Percentiles rank a stretch among this genome's conserved stretches.
Evolutionary conservation across 108 stramenopile genomes (phyloP).

Genomic region (Skeletonema menzelii): DNA sequence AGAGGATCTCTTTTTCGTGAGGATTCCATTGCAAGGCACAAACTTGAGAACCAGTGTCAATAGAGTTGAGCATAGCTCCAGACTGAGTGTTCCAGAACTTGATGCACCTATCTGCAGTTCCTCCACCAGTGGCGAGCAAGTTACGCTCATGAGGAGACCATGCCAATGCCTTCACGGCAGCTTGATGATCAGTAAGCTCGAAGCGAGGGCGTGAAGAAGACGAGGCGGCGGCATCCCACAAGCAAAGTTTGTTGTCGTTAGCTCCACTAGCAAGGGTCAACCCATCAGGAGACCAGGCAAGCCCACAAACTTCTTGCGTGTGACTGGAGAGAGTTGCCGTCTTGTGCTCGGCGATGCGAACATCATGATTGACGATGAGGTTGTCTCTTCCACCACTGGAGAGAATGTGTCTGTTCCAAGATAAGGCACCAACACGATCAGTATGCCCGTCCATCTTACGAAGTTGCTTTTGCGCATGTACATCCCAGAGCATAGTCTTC

Average conservation of each 20-base stretch:
- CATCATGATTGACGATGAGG: constrained; percentile 94
- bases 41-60: constrained; percentile 98
- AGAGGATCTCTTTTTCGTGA: constrained; percentile 95
- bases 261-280: constrained; percentile 95
- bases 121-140: constrained; percentile 95
- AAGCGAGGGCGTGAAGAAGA: constrained; percentile 66
- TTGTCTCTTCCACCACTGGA: constrained; percentile 90
- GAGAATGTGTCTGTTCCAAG: constrained; percentile 95
- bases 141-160: constrained; percentile 98
- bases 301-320: constrained; percentile 88
- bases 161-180: constrained; percentile 98
- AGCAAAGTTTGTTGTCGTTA: constrained; percentile 97
- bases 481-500: constrained; percentile 89
- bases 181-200: constrained; percentile 86
- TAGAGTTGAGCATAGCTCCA: constrained; percentile 92
- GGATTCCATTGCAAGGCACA: constrained; percentile 95
- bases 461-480: constrained; percentile 61
- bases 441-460: constrained; percentile 89
- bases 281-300: constrained; percentile 92
- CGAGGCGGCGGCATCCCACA: constrained; percentile 90
- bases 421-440: constrained; percentile 91
- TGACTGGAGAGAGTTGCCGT: constrained; percentile 69
- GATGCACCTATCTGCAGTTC: constrained; percentile 97
- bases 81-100: constrained; percentile 99
- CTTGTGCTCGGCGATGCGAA: constrained; percentile 72